These are phyloP conservation scores for Artemisia tridentata DNA, from an alignment of 129 eudicot species.

Conservation along the genomic window DNA sequence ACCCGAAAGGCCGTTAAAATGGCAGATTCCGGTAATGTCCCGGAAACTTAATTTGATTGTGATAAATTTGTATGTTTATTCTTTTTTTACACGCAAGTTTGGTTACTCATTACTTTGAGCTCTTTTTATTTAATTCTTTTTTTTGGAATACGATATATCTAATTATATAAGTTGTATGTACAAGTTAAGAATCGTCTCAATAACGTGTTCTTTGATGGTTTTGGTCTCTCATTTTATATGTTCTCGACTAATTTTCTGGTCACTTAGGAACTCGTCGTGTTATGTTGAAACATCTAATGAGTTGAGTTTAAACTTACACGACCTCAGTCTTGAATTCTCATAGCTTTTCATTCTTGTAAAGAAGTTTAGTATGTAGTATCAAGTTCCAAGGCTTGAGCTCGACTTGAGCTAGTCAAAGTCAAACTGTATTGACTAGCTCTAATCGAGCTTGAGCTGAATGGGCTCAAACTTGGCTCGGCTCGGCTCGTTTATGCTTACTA, in stretches of 20 bases:
- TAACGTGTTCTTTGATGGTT: background rate
- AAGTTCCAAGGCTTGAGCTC: no score
- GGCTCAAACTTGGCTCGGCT: no score
- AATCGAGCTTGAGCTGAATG: no score
- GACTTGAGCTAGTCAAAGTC: no score
- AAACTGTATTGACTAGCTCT: no score
- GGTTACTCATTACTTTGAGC: slow-evolving; percentile 7
- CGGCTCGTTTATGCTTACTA: background rate
- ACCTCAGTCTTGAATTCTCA: no score
- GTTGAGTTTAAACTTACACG: no score
- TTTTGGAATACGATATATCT: slow-evolving; percentile 10
- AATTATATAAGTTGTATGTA: slow-evolving; percentile 34
- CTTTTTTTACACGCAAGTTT: slow-evolving; percentile 21
- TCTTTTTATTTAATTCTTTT: background rate
- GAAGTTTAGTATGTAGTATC: no score
- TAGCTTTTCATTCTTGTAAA: no score
- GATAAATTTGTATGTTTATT: slow-evolving; percentile 22
- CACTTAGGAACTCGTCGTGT: background rate
- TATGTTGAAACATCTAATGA: background rate
- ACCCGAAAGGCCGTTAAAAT: slow-evolving; percentile 79
- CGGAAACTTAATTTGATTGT: slow-evolving; percentile 9
- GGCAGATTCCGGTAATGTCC: slow-evolving; percentile 12
- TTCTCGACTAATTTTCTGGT: background rate
- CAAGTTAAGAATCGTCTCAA: slow-evolving; percentile 5
- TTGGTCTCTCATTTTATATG: background rate